Conservation (phyloP, 768 basidiomycete genomes). For the Suillus decipiens region DNA sequence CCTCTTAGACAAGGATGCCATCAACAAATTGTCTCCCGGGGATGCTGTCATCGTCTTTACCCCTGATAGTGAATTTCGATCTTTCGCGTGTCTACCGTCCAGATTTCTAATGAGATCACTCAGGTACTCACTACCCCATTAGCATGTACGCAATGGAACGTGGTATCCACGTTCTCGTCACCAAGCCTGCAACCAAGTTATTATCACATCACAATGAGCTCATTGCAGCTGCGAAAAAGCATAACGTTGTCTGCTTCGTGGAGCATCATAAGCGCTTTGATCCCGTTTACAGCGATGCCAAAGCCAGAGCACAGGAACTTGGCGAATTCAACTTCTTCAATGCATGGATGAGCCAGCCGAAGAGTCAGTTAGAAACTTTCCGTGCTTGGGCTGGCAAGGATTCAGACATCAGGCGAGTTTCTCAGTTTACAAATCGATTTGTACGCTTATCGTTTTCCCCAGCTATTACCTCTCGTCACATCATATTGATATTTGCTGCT, state of each 20-base stretch:
- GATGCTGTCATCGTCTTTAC: slow-evolving; percentile 94
- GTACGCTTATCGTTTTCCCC: not conserved
- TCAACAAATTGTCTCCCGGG: slow-evolving; percentile 74
- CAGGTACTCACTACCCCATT: slow-evolving; percentile 85
- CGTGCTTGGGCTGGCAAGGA: slow-evolving; percentile 94
- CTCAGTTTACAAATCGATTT: not conserved
- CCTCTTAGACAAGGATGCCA: slow-evolving; percentile 76
- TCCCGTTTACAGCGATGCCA: slow-evolving; percentile 91
- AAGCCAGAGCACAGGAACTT: slow-evolving; percentile 68
- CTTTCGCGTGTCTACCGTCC: not conserved
- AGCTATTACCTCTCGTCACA: slow-evolving; percentile 96
- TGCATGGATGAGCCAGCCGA: slow-evolving; percentile 98
- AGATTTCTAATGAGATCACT: not conserved
- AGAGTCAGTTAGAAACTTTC: slow-evolving; percentile 93
- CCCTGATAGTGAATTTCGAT: slow-evolving; percentile 68
- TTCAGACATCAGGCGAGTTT: slow-evolving; percentile 78
- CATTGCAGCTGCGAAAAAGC: slow-evolving; percentile 72
- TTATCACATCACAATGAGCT: slow-evolving; percentile 81
- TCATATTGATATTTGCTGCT: slow-evolving; percentile 88
- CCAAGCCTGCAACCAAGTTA: slow-evolving; percentile 89
- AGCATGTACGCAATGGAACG: slow-evolving; percentile 84
- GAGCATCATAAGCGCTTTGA: slow-evolving; percentile 94
- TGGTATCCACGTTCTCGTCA: slow-evolving; percentile 86
- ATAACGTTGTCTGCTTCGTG: slow-evolving; percentile 88
- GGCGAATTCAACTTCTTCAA: slow-evolving; percentile 96